Base-by-base conservation (phyloP, 2,329 filamentous ascomycete genomes). In the Aaosphaeria arxii region DNA sequence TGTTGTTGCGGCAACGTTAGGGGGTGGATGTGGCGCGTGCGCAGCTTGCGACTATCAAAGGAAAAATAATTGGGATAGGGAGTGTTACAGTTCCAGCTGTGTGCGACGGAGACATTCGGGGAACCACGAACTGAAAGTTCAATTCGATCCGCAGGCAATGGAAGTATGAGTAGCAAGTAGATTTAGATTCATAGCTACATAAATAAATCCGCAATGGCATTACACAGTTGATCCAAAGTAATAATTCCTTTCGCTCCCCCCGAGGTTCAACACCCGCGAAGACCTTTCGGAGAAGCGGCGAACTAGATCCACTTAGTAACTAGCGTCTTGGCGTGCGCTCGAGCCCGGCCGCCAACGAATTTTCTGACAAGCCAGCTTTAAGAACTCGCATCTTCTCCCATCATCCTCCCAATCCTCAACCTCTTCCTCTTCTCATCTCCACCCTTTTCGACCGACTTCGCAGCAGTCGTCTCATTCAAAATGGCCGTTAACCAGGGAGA, bases 401-500 rank as follows among this genome's bases (percentile, higher is more conserved):
- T n/a, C 46, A 33, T 46, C 48, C 53, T 24, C 17, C 46, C 44
- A 32, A 38, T 36, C 28, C 45, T 40, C 30, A 30, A 11, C 24
- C 54, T 46, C 55, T 53, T 54, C 43, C 51, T 47, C 59, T 43
- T 46, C 44, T 44, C 41, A 29, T 40, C 48, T 48, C 52, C 59
- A 72, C 64, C 62, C 71, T 60, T 50, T 61, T 54, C 62, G 54
- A 64, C 69, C 69, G 44, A 50, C 36, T 44, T 67, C 70, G 74
- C 62, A 76, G 54, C 51, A 55, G 54, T 57, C 64, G 62, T 50
- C 57, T 69, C 69, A 64, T 51, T 62, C 54, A 67, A 74, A 52
- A 74, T 72, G 64, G 75, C 77, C 17, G 74, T 75, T 62, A 66
- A 62, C 58, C 77, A 81, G 69, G 60, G 56, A 53, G 75, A 80